Percentiles rank a stretch among this genome's conserved stretches.
These are phyloP conservation scores for Ustilago vetiveriae DNA, from an alignment of 1,284 basidiomycete genomes.

Conservation along the genomic window DNA sequence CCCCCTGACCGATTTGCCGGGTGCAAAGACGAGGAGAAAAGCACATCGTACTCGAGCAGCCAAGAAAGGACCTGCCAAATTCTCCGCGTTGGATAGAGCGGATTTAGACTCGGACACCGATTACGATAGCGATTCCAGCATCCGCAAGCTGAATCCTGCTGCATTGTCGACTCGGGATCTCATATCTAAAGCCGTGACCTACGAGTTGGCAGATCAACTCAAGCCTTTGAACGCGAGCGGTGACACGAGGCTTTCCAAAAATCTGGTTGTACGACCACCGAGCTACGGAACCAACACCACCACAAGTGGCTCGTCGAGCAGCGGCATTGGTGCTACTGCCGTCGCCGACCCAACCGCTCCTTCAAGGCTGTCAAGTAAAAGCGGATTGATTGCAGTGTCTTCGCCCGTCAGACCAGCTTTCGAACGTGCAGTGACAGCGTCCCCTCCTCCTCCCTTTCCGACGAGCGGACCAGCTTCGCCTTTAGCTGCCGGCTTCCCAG, in stretches of 20 bases:
- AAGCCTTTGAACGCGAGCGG: conserved; percentile 19
- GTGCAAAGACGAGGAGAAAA: conserved; percentile 2
- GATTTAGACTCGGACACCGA: conserved; percentile 51
- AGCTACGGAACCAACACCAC: conserved; percentile 46
- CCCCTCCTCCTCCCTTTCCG: conserved; percentile 33
- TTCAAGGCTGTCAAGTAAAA: neutral
- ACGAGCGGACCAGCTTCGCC: conserved; percentile 1
- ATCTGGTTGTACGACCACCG: conserved; percentile 28
- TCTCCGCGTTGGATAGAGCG: conserved; percentile 34
- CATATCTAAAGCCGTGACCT: conserved; percentile 12
- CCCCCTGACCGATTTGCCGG: conserved; percentile 31
- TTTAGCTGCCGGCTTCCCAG: conserved; percentile 31
- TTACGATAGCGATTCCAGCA: conserved; percentile 41
- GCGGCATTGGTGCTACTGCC: conserved; percentile 24
- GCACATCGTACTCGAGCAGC: conserved; percentile 14
- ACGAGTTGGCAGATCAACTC: conserved; percentile 25
- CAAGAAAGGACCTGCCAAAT: conserved; percentile 50
- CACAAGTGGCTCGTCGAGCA: conserved; percentile 8
- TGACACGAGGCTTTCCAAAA: conserved; percentile 12
- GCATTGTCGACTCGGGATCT: conserved; percentile 15
- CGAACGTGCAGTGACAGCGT: conserved; percentile 18
- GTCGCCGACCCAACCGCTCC: neutral
- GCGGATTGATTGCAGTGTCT: neutral
- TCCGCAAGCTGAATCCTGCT: conserved; percentile 12
- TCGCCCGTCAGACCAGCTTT: conserved; percentile 20